phyloP scores from a whole-genome alignment of 352 stramenopile species.

The Phytophthora brassicae region DNA sequence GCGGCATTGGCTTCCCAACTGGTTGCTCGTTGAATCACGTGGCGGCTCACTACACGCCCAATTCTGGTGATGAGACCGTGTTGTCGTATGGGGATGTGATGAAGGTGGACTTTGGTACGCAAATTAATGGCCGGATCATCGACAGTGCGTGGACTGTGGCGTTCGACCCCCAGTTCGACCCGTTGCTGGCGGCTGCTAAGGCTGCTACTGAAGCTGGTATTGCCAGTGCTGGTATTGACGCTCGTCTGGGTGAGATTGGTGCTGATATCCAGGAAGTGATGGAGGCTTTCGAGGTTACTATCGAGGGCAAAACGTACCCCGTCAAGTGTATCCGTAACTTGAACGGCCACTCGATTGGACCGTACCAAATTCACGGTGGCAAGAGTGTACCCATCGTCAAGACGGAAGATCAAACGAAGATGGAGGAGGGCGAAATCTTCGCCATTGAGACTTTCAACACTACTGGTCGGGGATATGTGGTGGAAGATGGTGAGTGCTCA shows the following conservation, averaged over 20 bases:
- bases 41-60: constrained; percentile 98
- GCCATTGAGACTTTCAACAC: constrained; percentile 97
- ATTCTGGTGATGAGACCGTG: constrained; percentile 94
- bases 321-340: constrained; percentile 97
- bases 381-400: constrained; percentile 98
- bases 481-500: constrained; percentile 96
- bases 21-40: constrained; percentile 97
- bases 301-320: constrained; percentile 95
- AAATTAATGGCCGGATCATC: constrained; percentile 97
- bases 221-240: constrained; percentile 93
- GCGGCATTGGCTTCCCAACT: constrained; percentile 75
- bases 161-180: constrained; percentile 96
- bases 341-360: constrained; percentile 97
- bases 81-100: constrained; percentile 96
- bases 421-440: constrained; percentile 98
- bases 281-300: constrained; percentile 97
- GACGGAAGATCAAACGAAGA: constrained; percentile 90
- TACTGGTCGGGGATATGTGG: constrained; percentile 83
- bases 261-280: constrained; percentile 97
- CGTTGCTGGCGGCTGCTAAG: constrained; percentile 88
- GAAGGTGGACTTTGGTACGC: constrained; percentile 97
- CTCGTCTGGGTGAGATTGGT: constrained; percentile 90
- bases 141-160: constrained; percentile 96
- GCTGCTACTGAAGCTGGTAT: constrained; percentile 95
- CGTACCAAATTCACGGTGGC: constrained; percentile 95